Percentiles rank a stretch among this genome's conserved stretches.
phyloP scores from a whole-genome alignment of 1,284 basidiomycete species.

The Leccinum insolens region DNA sequence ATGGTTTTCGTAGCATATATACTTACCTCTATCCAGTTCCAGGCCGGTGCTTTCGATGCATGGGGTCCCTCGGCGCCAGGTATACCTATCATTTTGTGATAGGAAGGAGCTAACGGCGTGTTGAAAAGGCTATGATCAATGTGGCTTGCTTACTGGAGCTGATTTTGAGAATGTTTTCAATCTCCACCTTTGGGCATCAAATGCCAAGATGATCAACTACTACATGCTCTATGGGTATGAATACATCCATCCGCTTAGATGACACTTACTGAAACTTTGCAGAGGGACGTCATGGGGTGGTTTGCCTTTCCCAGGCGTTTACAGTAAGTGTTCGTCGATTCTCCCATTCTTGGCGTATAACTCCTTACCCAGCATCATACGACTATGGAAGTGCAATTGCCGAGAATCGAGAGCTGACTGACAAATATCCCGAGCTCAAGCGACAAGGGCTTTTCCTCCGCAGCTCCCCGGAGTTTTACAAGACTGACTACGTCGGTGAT shows the following conservation, averaged over 20 bases:
- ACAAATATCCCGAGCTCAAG: slow-evolving; percentile 77
- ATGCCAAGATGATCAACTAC: slow-evolving; percentile 75
- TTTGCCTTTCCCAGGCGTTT: slow-evolving; percentile 67
- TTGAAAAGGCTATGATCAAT: slow-evolving; percentile 47
- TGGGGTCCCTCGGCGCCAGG: slow-evolving; percentile 71
- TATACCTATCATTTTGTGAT: slow-evolving; percentile 19
- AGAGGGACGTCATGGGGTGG: slow-evolving; percentile 83
- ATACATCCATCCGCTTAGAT: background rate
- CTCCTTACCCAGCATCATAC: slow-evolving; percentile 49
- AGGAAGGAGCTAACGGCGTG: slow-evolving; percentile 12
- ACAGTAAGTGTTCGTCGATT: slow-evolving; percentile 40
- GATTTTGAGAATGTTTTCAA: slow-evolving; percentile 79
- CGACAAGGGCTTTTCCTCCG: slow-evolving; percentile 75
- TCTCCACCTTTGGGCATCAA: slow-evolving; percentile 73
- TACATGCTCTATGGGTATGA: slow-evolving; percentile 79
- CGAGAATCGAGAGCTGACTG: slow-evolving; percentile 68
- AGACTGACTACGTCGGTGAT: slow-evolving; percentile 74
- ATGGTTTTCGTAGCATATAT: background rate
- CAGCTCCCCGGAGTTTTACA: slow-evolving; percentile 73
- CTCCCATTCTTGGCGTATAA: slow-evolving; percentile 8
- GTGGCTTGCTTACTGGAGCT: slow-evolving; percentile 62
- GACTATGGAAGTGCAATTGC: slow-evolving; percentile 71
- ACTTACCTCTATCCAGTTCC: slow-evolving; percentile 47
- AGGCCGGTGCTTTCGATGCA: slow-evolving; percentile 74
- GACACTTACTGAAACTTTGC: slow-evolving; percentile 8